A percentile compares a stretch with the other conserved stretches of the same genome.
These are phyloP conservation scores for Colletotrichum melonis DNA, from an alignment of 2,329 filamentous ascomycete genomes.

Conservation along the genomic window DNA sequence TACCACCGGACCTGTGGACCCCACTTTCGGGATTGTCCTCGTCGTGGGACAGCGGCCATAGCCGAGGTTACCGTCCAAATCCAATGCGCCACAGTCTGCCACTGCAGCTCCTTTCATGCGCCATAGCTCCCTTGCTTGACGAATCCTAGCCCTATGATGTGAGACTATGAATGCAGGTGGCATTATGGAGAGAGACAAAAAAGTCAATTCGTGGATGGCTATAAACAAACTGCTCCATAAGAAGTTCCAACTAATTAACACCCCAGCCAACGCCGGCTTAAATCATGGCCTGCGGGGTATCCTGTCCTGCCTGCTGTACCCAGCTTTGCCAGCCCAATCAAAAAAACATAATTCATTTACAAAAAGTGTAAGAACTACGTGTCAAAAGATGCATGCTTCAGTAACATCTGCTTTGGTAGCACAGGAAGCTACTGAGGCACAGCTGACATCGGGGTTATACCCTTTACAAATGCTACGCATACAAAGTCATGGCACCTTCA, in stretches of 20 bases:
- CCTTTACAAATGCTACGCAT: neutral
- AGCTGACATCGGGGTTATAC: neutral
- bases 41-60: slow-evolving; percentile 32
- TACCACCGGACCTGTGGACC: slow-evolving; percentile 29
- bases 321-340: neutral
- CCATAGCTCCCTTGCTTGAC: neutral
- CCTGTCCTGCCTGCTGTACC: slow-evolving; percentile 3
- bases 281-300: slow-evolving; percentile 26
- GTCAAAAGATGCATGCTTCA: neutral
- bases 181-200: neutral
- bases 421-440: neutral
- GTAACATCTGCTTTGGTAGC: neutral
- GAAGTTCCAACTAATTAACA: neutral
- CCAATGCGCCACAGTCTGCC: slow-evolving; percentile 21
- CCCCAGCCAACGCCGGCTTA: slow-evolving; percentile 16
- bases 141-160: neutral
- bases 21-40: slow-evolving; percentile 37
- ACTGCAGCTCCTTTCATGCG: neutral
- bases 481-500: neutral
- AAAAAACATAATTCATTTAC: neutral
- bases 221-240: neutral
- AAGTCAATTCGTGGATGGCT: slow-evolving; percentile 2
- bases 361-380: neutral
- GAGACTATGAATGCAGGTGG: slow-evolving; percentile 3
- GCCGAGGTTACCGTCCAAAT: slow-evolving; percentile 38